Evolutionary conservation across 2,329 filamentous ascomycete species (phyloP), one percentile per base, ranked within the genome.

Genomic region (Apiospora saccharicola): DNA sequence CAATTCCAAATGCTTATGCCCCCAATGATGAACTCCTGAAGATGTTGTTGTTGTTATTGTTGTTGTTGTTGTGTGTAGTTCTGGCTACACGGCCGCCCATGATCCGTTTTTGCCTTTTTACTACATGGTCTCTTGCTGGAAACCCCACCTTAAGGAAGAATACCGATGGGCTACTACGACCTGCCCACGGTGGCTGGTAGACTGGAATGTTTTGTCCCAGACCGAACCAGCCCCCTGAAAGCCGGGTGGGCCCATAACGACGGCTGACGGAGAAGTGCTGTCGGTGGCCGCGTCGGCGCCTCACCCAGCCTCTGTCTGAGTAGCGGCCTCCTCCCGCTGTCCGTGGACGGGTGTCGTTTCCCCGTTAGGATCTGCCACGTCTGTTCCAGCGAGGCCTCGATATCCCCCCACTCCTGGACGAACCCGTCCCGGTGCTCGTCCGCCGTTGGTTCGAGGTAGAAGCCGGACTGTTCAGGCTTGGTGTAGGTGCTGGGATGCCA

Each of bases 341-440:
- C 68, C 10, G 47, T 41, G 19, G 47, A 70, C 12, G 68, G 68
- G 14, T 70, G 68, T 8, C 68, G 19, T 8, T 70, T 70, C 30
- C 68, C 68, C 3, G 46, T 70, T 3, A 70, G 47, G 34, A 70
- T 70, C 68, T 70, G 30, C 68, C 68, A 70, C 13, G 68, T 70
- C 68, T 57, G 47, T 12, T 70, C 68, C 4, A 70, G 49, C 3
- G 68, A 70, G 68, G 68, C 68, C 47, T 70, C 68, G 47, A 70
- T 70, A 16, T 70, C 68, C 12, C 68, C 22, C 68, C 68, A 70
- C 68, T 70, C 68, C 37, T 70, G 68, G 30, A 47, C 34, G 47
- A 70, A 70, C 10, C 68, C 68, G 26, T 70, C 68, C 26, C 68
- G 68, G 47, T 70, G 68, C 68, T 70, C 46, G 44, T 46, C 47